These are phyloP conservation scores for Hypomontagnella submonticulosa DNA, from an alignment of 495 filamentous ascomycete genomes.

Conservation along the genomic window DNA sequence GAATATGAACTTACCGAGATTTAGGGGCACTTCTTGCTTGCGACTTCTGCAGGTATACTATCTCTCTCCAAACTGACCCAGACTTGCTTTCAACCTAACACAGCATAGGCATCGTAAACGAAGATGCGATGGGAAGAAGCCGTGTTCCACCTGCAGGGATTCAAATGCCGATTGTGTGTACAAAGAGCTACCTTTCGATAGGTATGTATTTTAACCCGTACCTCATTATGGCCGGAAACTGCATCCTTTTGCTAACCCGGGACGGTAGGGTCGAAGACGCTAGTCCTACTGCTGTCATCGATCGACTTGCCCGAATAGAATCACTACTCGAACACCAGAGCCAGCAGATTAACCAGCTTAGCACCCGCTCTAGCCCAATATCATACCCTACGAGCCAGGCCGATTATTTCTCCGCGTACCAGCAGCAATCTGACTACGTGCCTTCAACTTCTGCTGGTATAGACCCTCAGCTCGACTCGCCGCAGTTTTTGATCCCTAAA, in stretches of 20 bases:
- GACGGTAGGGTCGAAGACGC: conserved; percentile 42
- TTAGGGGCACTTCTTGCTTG: conserved; percentile 51
- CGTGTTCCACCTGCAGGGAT: conserved; percentile 49
- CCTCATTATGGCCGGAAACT: not conserved
- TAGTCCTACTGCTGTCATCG: conserved; percentile 47
- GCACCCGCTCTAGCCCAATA: conserved; percentile 38
- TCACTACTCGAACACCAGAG: conserved; percentile 49
- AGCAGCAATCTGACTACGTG: conserved; percentile 42
- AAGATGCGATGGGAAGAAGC: conserved; percentile 49
- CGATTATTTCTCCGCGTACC: conserved; percentile 38
- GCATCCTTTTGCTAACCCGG: conserved; percentile 15
- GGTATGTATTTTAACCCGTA: conserved; percentile 25
- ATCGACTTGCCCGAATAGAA: conserved; percentile 49
- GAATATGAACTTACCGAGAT: conserved; percentile 30
- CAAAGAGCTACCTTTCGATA: conserved; percentile 50
- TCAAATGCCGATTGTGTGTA: conserved; percentile 51
- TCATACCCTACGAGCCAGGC: conserved; percentile 46
- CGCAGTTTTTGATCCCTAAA: conserved; percentile 49
- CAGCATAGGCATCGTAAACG: conserved; percentile 48
- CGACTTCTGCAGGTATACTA: conserved; percentile 48
- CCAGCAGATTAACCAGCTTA: conserved; percentile 47
- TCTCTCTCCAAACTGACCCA: conserved; percentile 6
- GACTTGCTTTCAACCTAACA: conserved; percentile 20
- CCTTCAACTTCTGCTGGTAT: conserved; percentile 41
- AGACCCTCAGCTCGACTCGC: conserved; percentile 41